Percentiles rank a stretch among this genome's conserved stretches.
These are phyloP conservation scores for Aspergillus latus DNA, from an alignment of 2,329 filamentous ascomycete genomes.

Conservation along the genomic window DNA sequence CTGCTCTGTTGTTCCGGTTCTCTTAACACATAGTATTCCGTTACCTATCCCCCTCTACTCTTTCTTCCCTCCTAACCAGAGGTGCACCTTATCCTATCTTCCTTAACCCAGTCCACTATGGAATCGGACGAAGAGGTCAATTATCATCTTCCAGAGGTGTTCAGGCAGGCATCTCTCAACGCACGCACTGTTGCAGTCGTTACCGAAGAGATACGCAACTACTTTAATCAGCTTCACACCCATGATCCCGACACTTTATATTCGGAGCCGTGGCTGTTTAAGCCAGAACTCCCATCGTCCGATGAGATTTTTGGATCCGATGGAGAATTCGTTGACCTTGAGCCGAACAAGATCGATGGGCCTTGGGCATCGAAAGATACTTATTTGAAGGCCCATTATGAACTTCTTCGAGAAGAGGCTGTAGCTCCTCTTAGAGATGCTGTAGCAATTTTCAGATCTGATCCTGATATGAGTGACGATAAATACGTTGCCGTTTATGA, in stretches of 20 bases:
- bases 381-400: constrained; percentile 74
- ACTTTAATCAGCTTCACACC: constrained; percentile 24
- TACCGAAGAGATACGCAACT: constrained; percentile 33
- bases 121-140: not conserved
- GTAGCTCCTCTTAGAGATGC: constrained; percentile 68
- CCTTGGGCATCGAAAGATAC: constrained; percentile 61
- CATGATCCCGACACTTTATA: constrained; percentile 31
- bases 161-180: not conserved
- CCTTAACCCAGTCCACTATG: not conserved
- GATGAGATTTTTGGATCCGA: constrained; percentile 39
- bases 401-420: constrained; percentile 72
- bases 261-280: constrained; percentile 36
- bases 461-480: constrained; percentile 60
- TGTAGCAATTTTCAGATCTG: constrained; percentile 55
- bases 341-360: constrained; percentile 55
- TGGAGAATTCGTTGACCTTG: constrained; percentile 39
- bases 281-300: constrained; percentile 42
- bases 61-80: not conserved
- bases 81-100: not conserved
- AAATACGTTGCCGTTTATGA: constrained; percentile 66
- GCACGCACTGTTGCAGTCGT: constrained; percentile 10
- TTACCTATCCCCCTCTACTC: not conserved
- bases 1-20: not conserved
- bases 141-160: not conserved
- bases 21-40: not conserved